Base-by-base conservation (phyloP, 2,329 filamentous ascomycete genomes). In the Rhytidhysteron rufulum region DNA sequence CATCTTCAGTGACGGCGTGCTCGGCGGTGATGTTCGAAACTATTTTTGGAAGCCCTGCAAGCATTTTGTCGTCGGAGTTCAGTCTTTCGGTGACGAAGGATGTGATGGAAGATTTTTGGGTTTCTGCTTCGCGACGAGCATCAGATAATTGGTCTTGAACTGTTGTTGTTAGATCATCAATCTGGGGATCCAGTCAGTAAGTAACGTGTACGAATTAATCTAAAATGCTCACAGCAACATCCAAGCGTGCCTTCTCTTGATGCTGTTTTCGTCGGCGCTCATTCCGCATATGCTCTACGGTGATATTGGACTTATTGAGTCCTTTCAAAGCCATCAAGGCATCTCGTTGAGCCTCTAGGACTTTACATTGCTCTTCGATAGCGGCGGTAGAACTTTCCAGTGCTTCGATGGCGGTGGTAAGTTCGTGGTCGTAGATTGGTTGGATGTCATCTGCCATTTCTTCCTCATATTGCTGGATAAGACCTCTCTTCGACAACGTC, bases 1-100 rank as follows among this genome's bases (percentile, higher is more conserved):
- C 68, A 35, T 80, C 75, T 7, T 77, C 73, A 0, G 70, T 68
- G 18, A 74, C 67, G 34, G 74, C 70, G 4, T 69, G 69, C 8
- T 60, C 49, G 3, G 55, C 49, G 2, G 79, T 69, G 3, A 86
- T 70, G 48, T 82, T 80, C 43, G 74, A 74, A 0, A 82, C 75
- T 2, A 87, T 71, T 48, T 84, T 85, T 54, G 85, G 80, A 3
- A 88, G 66, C 43, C 80, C 80, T 16, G 75, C 69, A 2, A 87
- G 66, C 2, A 86, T 69, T 45, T 78, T 80, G 54, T 87, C 82
- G 44, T 88, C 83, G 1, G 79, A 77, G 7, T 71, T 69, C 7
- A 85, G 63, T 9, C 77, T 60, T 13, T 66, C 67, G 17, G 73
- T 69, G 0, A 80, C 65, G 1, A 71, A 72, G 40, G 73, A 67